Evolutionary conservation across 225 moss, liverwort and hornwort genomes (phyloP), one percentile per base, ranked within the genome.

Genomic region (Straminergon stramineum): DNA sequence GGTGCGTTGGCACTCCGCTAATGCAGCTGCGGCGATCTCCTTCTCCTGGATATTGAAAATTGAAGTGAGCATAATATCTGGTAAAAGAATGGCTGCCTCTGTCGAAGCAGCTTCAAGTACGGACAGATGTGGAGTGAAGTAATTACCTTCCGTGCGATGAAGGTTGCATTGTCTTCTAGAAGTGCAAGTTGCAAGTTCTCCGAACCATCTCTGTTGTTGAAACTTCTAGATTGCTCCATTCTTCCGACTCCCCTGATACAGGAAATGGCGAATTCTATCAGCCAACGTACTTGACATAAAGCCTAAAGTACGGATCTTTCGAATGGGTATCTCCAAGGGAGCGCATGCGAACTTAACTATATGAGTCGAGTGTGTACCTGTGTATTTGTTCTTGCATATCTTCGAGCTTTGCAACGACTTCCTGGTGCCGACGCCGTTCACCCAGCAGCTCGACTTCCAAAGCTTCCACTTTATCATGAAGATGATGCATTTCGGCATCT

Each of bases 341-440:
- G 70, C 53, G 32, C 48, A 76, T 85, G 63, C 31, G 37, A 82
- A 15, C 43, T 14, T 17, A 37, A 57, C 51, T 22, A 39, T 15
- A 32, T 34, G 66, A 57, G n/a, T 78, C 81, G 27, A 27, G 74
- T 75, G 26, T 45, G 71, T 81, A 97, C 96, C 95, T 92, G 48
- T 96, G 94, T 91, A 96, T 92, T 83, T 97, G 94, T 67, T 94
- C 92, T 86, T 96, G 97, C 82, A 94, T 81, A 60, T 94, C 93
- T 87, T 92, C 93, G 65, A 96, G 94, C 91, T 97, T 96, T 83
- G 92, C 90, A 20, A 93, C 92, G 35, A 96, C 92, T 73, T 94
- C 96, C 39, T 96, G 96, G 81, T 96, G 96, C 83, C 93, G 91
- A 37, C 91, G 92, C 68, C 93, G 92, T 91, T 97, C 98, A n/a